Evolutionary conservation across 2,329 filamentous ascomycete species (phyloP).

Genomic region (Coniochaeta hoffmannii): DNA sequence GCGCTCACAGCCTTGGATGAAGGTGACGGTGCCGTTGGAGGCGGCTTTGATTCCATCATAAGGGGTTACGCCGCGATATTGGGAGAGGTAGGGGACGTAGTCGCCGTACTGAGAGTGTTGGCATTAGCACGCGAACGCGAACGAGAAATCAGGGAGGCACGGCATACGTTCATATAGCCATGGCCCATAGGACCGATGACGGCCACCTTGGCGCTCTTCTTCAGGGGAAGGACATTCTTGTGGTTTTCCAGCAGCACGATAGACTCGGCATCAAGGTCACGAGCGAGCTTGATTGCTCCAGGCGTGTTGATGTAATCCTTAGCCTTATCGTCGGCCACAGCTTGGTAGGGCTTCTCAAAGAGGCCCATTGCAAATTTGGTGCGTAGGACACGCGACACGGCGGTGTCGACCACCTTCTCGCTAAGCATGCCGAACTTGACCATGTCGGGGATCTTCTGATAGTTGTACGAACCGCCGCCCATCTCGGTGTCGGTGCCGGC

Average conservation of each 20-base stretch:
- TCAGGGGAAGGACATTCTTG: slow-evolving; percentile 58
- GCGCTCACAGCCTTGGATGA: slow-evolving; percentile 62
- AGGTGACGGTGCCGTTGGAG: slow-evolving; percentile 60
- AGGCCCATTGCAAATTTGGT: slow-evolving; percentile 64
- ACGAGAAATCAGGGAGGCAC: slow-evolving; percentile 21
- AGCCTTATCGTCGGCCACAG: slow-evolving; percentile 46
- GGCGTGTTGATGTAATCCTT: slow-evolving; percentile 28
- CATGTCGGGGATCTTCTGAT: slow-evolving; percentile 57
- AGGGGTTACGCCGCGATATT: slow-evolving; percentile 68
- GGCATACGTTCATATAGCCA: slow-evolving; percentile 56
- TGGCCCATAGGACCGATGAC: slow-evolving; percentile 72
- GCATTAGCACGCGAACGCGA: slow-evolving; percentile 42
- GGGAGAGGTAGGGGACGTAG: slow-evolving; percentile 65
- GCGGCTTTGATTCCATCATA: slow-evolving; percentile 71
- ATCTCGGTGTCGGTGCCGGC: slow-evolving; percentile 70
- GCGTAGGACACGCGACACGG: slow-evolving; percentile 57
- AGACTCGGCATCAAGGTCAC: slow-evolving; percentile 71
- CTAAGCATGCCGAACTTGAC: slow-evolving; percentile 54
- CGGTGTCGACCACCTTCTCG: slow-evolving; percentile 52
- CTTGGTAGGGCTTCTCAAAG: slow-evolving; percentile 63
- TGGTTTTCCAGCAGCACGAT: slow-evolving; percentile 77
- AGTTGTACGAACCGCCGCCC: slow-evolving; percentile 69
- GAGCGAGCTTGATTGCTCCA: slow-evolving; percentile 43
- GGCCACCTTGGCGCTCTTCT: slow-evolving; percentile 49
- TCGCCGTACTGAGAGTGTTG: slow-evolving; percentile 55